A percentile compares a stretch with the other conserved stretches of the same genome.
These are phyloP conservation scores for Prunus kanzakura DNA, from an alignment of 306 rosid genomes.

Conservation along the genomic window DNA sequence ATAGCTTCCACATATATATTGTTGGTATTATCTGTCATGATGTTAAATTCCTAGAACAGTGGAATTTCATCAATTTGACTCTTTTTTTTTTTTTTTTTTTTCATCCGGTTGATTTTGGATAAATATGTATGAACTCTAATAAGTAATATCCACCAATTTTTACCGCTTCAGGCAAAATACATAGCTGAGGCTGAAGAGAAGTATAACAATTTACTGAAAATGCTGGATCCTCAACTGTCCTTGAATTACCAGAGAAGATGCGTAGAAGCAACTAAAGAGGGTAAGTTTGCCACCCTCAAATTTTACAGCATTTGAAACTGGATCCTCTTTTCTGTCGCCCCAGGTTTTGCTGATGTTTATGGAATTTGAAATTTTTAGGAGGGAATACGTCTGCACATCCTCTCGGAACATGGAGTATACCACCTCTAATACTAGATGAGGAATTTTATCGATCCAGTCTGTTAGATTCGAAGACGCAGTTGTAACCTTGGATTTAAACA, in stretches of 20 bases:
- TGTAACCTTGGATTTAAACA: background rate
- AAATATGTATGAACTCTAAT: background rate
- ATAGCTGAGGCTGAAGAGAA: slow-evolving; percentile 82
- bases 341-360: background rate
- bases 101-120: background rate
- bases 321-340: background rate
- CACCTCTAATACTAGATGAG: slow-evolving; percentile 69
- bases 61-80: background rate
- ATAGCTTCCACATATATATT: too few relatives aligned
- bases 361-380: slow-evolving; percentile 43
- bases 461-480: slow-evolving; percentile 16
- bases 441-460: slow-evolving; percentile 55
- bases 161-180: slow-evolving; percentile 57
- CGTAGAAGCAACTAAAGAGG: slow-evolving; percentile 87
- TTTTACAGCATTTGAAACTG: slow-evolving; percentile 4
- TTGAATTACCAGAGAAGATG: slow-evolving; percentile 71
- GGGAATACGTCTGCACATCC: slow-evolving; percentile 66
- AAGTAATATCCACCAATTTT: background rate
- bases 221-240: slow-evolving; percentile 67
- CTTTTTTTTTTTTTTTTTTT: too few relatives aligned
- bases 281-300: slow-evolving; percentile 34
- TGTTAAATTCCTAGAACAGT: background rate
- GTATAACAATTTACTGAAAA: slow-evolving; percentile 49
- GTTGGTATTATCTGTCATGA: background rate
- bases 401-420: slow-evolving; percentile 81